Base-by-base conservation (phyloP, 1,139 yeast genomes). In the Eremothecium cymbalariae region DNA sequence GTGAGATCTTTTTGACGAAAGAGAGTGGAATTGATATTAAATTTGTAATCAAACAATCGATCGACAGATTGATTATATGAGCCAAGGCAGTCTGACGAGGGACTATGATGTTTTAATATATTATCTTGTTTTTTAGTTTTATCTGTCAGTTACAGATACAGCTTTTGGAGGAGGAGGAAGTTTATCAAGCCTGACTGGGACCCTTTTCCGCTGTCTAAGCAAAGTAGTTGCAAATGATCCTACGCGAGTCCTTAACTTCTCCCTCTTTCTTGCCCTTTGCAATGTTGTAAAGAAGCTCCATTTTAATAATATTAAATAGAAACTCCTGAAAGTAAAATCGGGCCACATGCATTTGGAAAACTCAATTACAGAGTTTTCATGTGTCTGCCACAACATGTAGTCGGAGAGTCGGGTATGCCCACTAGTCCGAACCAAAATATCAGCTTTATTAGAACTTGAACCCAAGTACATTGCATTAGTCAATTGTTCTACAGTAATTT, bases 341-440 rank as follows among this genome's bases (percentile, higher is more conserved):
- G 98, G 98, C 97, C 97, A 90, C 43, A 84, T 63, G 24, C 72
- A 70, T 35, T 75, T 70, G 16, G 74, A 64, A 49, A 90, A 84
- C 43, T 80, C 93, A 31, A 90, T 70, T n/a, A 77, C 67, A 41
- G 90, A 71, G 29, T 67, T 63, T 26, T 75, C 78, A 47, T 75
- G 74, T 14, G 70, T 56, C 54, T 82, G 88, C 97, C 97, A 90
- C 41, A 86, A 64, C 68, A 90, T 66, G 53, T 82, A 90, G 60
- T 90, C 97, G 33, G 94, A 81, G 32, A 90, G 65, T 46, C 97
- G 65, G 46, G 73, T 72, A 24, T 86, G 88, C 1, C 95, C 95
- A 30, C 93, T 78, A 1, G 97, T 86, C 47, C 98, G 69, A 16
- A 90, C 67, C 48, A 90, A 62, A 23, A 88, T 59, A 47, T 88